Conservation (phyloP, 257 asterid species). For the Plantago major region DNA sequence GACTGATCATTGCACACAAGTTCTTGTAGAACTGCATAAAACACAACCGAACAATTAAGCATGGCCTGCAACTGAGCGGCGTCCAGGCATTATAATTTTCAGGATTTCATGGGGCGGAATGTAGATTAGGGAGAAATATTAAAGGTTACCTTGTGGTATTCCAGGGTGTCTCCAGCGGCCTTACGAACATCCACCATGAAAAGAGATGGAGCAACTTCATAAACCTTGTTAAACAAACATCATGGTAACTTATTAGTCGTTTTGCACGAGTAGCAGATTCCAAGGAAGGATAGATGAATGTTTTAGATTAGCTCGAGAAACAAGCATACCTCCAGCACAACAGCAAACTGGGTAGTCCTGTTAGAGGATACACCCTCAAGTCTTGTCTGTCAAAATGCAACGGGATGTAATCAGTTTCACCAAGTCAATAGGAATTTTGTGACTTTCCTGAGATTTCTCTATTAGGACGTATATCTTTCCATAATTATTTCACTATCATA, state of each 20-base stretch:
- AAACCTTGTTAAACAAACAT: constrained; percentile 42
- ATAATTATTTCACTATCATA: no score
- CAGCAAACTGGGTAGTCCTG: constrained; percentile 69
- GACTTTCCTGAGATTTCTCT: not conserved
- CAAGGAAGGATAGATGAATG: not conserved
- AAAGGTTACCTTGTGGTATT: constrained; percentile 71
- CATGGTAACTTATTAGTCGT: not conserved
- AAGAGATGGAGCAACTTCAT: constrained; percentile 84
- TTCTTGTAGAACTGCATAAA: constrained; percentile 78
- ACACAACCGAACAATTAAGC: constrained; percentile 7
- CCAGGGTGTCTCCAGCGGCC: constrained; percentile 91
- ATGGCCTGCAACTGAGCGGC: not conserved
- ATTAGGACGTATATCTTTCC: not conserved
- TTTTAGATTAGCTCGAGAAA: constrained; percentile 1
- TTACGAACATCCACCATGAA: constrained; percentile 94
- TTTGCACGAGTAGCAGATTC: not conserved
- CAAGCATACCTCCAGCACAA: constrained; percentile 75
- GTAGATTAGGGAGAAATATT: not conserved
- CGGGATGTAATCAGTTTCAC: constrained; percentile 18
- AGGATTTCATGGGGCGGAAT: not conserved
- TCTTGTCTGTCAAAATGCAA: constrained; percentile 59
- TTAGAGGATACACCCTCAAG: constrained; percentile 77
- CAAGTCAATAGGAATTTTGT: not conserved
- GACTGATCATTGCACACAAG: constrained; percentile 47
- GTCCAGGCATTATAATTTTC: not conserved